Evolutionary conservation across 352 stramenopile genomes (phyloP).

Genomic region (Pythium phragmiticola): DNA sequence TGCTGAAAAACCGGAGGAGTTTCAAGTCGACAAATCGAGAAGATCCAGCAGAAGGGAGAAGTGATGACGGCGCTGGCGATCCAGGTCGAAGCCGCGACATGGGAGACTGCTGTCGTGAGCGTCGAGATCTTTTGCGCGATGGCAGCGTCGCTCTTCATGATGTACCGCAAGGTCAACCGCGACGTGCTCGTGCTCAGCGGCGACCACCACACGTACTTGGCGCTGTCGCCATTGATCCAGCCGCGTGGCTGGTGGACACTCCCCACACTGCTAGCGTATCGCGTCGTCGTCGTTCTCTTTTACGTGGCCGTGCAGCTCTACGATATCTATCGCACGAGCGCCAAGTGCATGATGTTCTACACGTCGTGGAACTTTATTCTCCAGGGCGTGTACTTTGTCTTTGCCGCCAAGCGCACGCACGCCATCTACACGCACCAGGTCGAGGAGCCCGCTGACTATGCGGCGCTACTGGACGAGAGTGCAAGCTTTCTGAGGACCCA

Average conservation of each 20-base stretch:
- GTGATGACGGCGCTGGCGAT: conserved; percentile 1
- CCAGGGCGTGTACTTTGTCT: conserved; percentile 60
- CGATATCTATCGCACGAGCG: conserved; percentile 53
- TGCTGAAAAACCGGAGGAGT: background rate
- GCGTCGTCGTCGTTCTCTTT: conserved; percentile 37
- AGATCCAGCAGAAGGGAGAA: background rate
- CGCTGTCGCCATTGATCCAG: conserved; percentile 40
- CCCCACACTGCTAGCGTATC: conserved; percentile 38
- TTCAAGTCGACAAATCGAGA: background rate
- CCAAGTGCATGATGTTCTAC: conserved; percentile 67
- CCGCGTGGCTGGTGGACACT: conserved; percentile 47
- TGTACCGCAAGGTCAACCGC: conserved; percentile 35
- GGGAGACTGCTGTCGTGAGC: conserved; percentile 53
- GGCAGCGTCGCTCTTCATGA: conserved; percentile 46
- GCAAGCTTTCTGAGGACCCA: conserved; percentile 17
- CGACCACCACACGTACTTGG: conserved; percentile 29
- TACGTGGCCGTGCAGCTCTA: conserved; percentile 57
- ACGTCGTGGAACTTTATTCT: conserved; percentile 88
- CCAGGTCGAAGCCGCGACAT: conserved; percentile 22
- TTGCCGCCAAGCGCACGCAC: conserved; percentile 34
- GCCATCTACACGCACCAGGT: conserved; percentile 29
- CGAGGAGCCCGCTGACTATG: conserved; percentile 29
- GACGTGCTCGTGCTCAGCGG: conserved; percentile 33
- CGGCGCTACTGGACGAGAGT: conserved; percentile 44
- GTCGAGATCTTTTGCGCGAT: conserved; percentile 46